Evolutionary conservation across 2,329 filamentous ascomycete species (phyloP), one percentile per base, ranked within the genome.

Genomic region (Phyllosticta capitalensis): DNA sequence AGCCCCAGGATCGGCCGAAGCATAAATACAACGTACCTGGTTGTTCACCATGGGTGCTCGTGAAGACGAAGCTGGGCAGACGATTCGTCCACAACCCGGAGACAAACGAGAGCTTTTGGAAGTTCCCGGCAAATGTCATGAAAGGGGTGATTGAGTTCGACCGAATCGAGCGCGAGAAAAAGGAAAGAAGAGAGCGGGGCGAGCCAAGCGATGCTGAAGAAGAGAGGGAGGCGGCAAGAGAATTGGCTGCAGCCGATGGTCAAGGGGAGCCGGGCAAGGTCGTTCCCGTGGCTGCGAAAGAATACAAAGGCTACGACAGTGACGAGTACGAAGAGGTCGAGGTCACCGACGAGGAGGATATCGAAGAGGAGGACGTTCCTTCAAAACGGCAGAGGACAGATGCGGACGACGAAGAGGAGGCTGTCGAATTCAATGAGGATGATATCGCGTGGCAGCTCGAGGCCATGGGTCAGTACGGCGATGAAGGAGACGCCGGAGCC

Each of bases 371-470:
- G 52, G 79, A 74, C 12, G 79, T 82, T 61, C 70, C 73, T 64
- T 75, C 69, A 60, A 83, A 78, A 73, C 79, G 72, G 59, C 76
- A 70, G 68, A 79, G 71, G 68, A 84, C 65, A 68, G 76, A 67
- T 67, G 75, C 62, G 67, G 78, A 78, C 9, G 66, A 63, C 14
- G 74, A 75, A 9, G 74, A 80, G 12, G 73, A 76, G 52, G 75
- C 79, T 0, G 75, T 94, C 7, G 92, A 96, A 67, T 95, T 96
- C 67, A 89, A 88, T 59, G 94, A 97, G 71, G 92, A 92, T 57
- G 94, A 99, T 68, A 95, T 99, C 66, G 92, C 90, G 38, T 92
- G 87, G 69, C 94, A 99, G 69, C 79, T 99, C 12, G 89, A 89
- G 57, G 86, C 89, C 24, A 95, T 96, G 89, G 89, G 85, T 55